Conservation (phyloP, 2,329 filamentous ascomycete species). For the Trichothecium sympodiale region DNA sequence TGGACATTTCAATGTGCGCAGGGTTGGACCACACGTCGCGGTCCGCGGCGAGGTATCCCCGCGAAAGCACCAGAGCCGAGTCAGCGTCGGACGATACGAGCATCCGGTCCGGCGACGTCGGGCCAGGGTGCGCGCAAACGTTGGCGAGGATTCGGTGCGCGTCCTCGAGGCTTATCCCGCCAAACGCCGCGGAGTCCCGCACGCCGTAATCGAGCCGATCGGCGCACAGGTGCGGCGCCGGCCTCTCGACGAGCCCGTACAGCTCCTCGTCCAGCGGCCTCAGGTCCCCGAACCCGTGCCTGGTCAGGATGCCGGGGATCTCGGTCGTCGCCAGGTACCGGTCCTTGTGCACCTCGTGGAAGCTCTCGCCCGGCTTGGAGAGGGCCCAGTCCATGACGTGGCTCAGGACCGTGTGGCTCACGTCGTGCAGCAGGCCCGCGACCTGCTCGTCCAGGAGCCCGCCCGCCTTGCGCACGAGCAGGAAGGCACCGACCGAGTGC, state of each 20-base stretch:
- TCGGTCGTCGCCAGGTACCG: constrained; percentile 20
- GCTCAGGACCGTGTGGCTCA: constrained; percentile 26
- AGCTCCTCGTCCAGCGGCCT: constrained; percentile 23
- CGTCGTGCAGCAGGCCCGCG: constrained; percentile 25
- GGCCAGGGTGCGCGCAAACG: constrained; percentile 17
- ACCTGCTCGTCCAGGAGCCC: constrained; percentile 23
- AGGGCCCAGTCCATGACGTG: constrained; percentile 27
- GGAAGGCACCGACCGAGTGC: constrained; percentile 26
- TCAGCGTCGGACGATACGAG: constrained; percentile 18
- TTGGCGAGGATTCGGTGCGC: constrained; percentile 13
- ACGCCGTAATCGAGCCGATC: constrained; percentile 27
- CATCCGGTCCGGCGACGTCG: constrained; percentile 13
- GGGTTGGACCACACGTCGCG: constrained; percentile 24
- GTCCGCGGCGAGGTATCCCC: constrained; percentile 21
- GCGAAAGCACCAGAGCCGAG: constrained; percentile 18
- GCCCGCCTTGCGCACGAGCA: constrained; percentile 24
- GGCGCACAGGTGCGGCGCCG: constrained; percentile 25
- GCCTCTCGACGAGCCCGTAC: constrained; percentile 24
- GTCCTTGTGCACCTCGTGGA: constrained; percentile 26
- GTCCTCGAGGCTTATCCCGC: constrained; percentile 17
- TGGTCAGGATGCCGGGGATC: constrained; percentile 20
- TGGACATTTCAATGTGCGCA: constrained; percentile 22
- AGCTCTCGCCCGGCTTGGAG: constrained; percentile 24
- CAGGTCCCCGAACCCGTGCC: constrained; percentile 16
- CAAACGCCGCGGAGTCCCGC: constrained; percentile 21